Evolutionary conservation across 2,329 filamentous ascomycete genomes (phyloP), one percentile per base, ranked within the genome.

Genomic region (Penicillium brasilianum): DNA sequence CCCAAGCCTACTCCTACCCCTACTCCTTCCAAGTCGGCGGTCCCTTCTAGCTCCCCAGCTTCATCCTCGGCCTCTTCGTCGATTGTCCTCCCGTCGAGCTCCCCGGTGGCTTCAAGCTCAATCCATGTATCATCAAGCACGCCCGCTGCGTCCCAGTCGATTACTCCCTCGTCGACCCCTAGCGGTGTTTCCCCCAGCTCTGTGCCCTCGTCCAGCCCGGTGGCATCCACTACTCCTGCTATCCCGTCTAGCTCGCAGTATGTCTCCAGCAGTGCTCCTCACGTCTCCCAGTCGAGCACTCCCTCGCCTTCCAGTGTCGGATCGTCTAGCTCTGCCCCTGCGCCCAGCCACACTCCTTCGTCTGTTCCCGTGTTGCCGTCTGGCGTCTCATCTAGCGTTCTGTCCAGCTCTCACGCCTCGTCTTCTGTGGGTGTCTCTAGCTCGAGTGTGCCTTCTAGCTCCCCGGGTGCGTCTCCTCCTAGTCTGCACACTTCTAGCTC

Each of bases 271-370:
- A 34, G 25, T 6, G 25, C 32, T 34, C 32, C 32, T 34, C 32
- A 34, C 10, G 32, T 34, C 10, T 34, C 50, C 46, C 41, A 28
- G 16, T 58, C 57, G 7, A 61, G 10, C 30, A 39, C 62, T 0
- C 54, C 32, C 7, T 25, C 16, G 8, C 30, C 59, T 2, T 53
- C 56, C 1, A 56, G 22, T 32, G 13, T 46, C 11, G 28, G 30
- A 1, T 34, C 46, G 4, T 62, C 67, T 6, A 64, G 51, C 58
- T 55, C 63, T 10, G 22, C 32, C 4, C 16, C 60, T 11, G n/a
- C 57, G 1, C 59, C 61, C 10, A 61, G n/a, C 22, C 53, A 22
- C 10, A 18, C 32, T 2, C 8, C 49, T n/a, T 36, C 44, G n/a
- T 18, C 41, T 32, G 34, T 57, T 36, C 28, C 49, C 6, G 20